Evolutionary conservation across 2,329 filamentous ascomycete genomes (phyloP), one percentile per base, ranked within the genome.

Genomic region (Diaporthe batatas): DNA sequence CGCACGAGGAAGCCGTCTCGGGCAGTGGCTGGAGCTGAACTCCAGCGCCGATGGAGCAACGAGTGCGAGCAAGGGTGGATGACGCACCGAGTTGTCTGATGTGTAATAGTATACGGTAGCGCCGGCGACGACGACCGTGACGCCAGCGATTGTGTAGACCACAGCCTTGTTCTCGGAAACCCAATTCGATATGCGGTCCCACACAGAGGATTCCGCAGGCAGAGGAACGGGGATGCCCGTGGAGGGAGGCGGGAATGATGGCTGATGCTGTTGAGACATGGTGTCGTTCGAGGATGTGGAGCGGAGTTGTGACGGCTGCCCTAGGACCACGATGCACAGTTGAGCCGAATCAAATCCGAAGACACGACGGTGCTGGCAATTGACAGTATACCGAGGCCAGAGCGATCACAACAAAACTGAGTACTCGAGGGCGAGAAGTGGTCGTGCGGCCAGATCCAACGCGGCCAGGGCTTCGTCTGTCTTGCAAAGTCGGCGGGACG

Each of bases 31-130:
- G 34, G 36, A 21, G 51, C 32, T n/a, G n/a, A 8, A 29, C 8
- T 16, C 49, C 51, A 21, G 51, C 32, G 36, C 53, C n/a, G 23
- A 5, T 42, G n/a, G 23, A 6, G 32, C 34, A 49, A 65, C 8
- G 18, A 34, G 32, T 21, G 23, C 34, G 47, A 67, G 25, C 23
- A 55, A 67, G 73, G 54, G 53, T 67, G 58, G n/a, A 68, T 72
- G 55, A 82, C 85, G 78, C 85, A 91, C 90, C 77, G 87, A 84
- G 77, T 89, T 87, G 75, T 83, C 85, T 76, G 86, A 93, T 77
- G 98, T 87, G 83, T 98, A 98, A 87, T 98, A 99, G 80, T 97
- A 92, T 55, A 94, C 94, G 78, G 96, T 96, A 44, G 95, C 96
- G 75, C 94, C 94, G 18, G 94, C 96, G 72, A 97, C 73, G 55